Base-by-base conservation (phyloP, 129 eudicot genomes). In the Lonicera japonica region DNA sequence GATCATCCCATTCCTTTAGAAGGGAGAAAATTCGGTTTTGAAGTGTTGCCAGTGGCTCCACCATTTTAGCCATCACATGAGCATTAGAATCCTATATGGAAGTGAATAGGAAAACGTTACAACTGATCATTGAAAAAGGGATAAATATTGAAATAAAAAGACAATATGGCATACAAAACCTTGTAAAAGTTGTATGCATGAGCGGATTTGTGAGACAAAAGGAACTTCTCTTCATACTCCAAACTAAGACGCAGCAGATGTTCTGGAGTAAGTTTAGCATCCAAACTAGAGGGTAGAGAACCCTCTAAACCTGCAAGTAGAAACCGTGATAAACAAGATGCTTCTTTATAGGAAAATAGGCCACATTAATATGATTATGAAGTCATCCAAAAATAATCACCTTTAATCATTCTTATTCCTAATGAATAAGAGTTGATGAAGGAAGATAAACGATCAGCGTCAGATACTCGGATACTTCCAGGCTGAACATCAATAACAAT, bases 191-290 rank as follows among this genome's bases (percentile, higher is more conserved):
- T 94, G 83, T 77, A 83, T 19, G 69, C 48, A 43, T 46, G 61
- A 58, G 67, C 60, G 18, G 86, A 70, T 56, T 71, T 73, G 20
- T 65, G 69, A 61, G 83, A 17, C 23, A 60, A 60, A 43, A 19
- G 51, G 61, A 76, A 66, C 40, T 60, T 77, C 56, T 72, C 60
- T 59, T 88, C 96, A 77, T 83, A 84, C 83, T 81, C 99, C 77
- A 88, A 65, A 64, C 95, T 85, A 47, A 94, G 82, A 40, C 87
- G 95, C 58, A 94, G 69, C 24, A 88, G 36, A 73, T 94, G 99
- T 67, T 94, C 99, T 24, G 92, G 96, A 56, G 70, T 63, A 41
- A 94, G 83, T 61, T 73, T 83, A 15, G 84, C 61, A 75, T 94
- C 99, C 69, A 88, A 80, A 73, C 61, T 63, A 18, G 89, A 88